Evolutionary conservation across 2,329 filamentous ascomycete genomes (phyloP).

Genomic region (Sarocladium kiliense): DNA sequence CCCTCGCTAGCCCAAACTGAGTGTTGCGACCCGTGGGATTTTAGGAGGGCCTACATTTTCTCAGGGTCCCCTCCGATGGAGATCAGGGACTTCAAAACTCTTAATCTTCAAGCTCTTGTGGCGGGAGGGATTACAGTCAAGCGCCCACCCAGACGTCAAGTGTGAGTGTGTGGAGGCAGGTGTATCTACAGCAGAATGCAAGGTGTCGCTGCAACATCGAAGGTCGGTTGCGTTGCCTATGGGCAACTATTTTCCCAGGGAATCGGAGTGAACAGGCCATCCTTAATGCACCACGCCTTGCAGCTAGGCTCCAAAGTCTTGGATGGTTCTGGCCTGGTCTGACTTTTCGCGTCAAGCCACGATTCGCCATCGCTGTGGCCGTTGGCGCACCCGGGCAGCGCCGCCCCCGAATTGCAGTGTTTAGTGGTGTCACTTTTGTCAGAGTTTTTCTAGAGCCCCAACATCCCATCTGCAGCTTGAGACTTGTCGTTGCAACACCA

Average conservation of each 20-base stretch:
- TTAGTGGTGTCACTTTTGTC: neutral
- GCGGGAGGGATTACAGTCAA: constrained; percentile 5
- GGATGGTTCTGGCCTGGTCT: neutral
- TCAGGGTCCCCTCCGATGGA: constrained; percentile 6
- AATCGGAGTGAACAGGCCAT: neutral
- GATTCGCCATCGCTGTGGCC: constrained; percentile 3
- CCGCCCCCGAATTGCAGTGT: neutral
- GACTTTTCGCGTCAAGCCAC: constrained; percentile 3
- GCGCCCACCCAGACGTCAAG: neutral
- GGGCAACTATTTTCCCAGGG: too few species aligned
- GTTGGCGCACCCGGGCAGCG: neutral
- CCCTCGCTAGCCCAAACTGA: neutral
- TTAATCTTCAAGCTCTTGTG: neutral
- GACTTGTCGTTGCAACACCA: neutral
- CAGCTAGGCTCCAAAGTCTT: neutral
- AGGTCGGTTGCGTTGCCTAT: too few species aligned
- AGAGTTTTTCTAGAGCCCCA: constrained; percentile 4
- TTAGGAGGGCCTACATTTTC: neutral
- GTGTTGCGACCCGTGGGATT: neutral
- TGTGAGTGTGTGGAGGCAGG: constrained; percentile 8
- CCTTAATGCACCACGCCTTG: neutral
- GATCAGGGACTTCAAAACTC: neutral
- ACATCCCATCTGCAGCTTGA: neutral
- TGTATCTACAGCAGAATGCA: constrained; percentile 6
- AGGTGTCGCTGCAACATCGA: neutral